These are phyloP conservation scores for Aspergillus fijiensis DNA, from an alignment of 2,329 filamentous ascomycete species.

Conservation along the genomic window DNA sequence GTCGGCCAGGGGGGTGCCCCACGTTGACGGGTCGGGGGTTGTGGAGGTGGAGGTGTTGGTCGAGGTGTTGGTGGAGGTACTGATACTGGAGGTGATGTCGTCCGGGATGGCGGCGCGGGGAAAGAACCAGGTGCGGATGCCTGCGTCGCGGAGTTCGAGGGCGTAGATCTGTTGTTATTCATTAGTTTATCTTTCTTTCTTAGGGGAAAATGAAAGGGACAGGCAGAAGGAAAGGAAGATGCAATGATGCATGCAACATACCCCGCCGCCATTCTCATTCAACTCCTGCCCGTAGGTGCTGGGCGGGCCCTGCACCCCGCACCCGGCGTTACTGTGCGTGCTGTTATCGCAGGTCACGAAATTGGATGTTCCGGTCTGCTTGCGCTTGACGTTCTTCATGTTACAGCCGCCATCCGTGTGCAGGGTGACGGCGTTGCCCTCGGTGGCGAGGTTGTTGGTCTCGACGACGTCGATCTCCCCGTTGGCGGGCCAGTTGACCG, in stretches of 20 bases:
- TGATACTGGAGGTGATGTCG: constrained; percentile 46
- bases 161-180: constrained; percentile 50
- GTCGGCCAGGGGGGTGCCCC: constrained; percentile 64
- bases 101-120: constrained; percentile 48
- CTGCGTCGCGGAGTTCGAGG: constrained; percentile 60
- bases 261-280: constrained; percentile 57
- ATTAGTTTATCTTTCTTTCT: too few relatives aligned
- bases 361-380: constrained; percentile 50
- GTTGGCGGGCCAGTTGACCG: constrained; percentile 60
- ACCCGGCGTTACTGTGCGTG: constrained; percentile 57
- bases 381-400: constrained; percentile 52
- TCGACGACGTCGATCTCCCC: constrained; percentile 67
- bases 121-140: constrained; percentile 66
- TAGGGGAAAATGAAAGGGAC: neutral
- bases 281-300: constrained; percentile 53
- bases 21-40: constrained; percentile 59
- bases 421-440: constrained; percentile 60
- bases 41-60: constrained; percentile 10
- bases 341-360: constrained; percentile 53
- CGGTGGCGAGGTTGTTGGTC: constrained; percentile 54
- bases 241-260: constrained; percentile 20
- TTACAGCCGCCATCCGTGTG: constrained; percentile 59
- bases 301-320: constrained; percentile 50
- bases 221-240: too few relatives aligned
- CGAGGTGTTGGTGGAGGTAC: constrained; percentile 14